Evolutionary conservation across 768 basidiomycete species (phyloP), one percentile per base, ranked within the genome.

Genomic region (Trametes cubensis): DNA sequence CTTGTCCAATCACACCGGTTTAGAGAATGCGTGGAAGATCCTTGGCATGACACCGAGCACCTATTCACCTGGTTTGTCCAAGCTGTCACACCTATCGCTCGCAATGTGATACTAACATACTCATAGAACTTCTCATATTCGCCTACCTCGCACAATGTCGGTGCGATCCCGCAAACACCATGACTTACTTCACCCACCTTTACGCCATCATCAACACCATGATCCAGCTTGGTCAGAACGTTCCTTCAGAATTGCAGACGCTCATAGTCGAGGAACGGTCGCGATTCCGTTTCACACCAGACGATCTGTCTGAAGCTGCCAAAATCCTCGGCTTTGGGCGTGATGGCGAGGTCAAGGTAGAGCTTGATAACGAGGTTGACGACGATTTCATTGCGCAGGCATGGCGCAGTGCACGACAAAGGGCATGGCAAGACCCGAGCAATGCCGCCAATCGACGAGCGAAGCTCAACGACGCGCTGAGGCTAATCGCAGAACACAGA

Each of bases 121-220:
- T 17, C 26, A 20, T 66, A 94, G 92, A 89, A 23, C 76, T 91
- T 14, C 79, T 94, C 55, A 77, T 78, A n/a, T 93, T 91, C 71
- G 90, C 86, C 0, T 94, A 94, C 68, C 74, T 87, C 58, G 87
- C 90, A 0, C 90, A 94, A 72, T 89, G 85, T 69, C 88, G 90
- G 61, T 94, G 92, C 72, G 86, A 93, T 68, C 90, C 90, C 30
- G 76, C 73, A 3, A 75, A 79, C 40, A 92, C 90, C 0, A 65
- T 84, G 4, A 70, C 75, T 15, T 89, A 92, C 71, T 92, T 90
- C 72, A 81, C 83, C 2, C 77, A 80, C 55, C 75, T 93, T 44
- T 79, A 76, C 30, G 73, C 74, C 44, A 77, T 92, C 55, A 78
- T 85, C 15, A 75, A 77, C 56, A 72, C 77, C 17, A 76, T 90